A percentile compares a stretch with the other conserved stretches of the same genome.
Conservation (phyloP, 1,284 basidiomycete genomes). For the Cryptococcus sp. region DNA sequence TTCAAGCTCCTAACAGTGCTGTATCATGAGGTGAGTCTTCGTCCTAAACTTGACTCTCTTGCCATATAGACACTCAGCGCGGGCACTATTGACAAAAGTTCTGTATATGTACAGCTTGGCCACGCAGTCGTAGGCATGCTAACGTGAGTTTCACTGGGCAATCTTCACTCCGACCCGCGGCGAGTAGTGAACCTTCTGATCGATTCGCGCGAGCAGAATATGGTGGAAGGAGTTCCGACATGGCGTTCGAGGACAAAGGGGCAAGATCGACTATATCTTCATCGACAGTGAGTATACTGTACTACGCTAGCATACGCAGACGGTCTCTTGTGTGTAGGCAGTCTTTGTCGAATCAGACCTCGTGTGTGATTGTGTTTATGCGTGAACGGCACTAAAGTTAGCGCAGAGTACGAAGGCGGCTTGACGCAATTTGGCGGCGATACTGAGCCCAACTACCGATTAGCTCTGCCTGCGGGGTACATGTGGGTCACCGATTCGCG, state of each 20-base stretch:
- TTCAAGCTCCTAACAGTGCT: slow-evolving; percentile 42
- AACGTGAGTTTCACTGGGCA: slow-evolving; percentile 24
- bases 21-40: slow-evolving; percentile 34
- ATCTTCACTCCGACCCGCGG: no score
- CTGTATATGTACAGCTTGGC: no score
- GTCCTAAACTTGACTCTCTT: no score
- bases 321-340: no score
- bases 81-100: no score
- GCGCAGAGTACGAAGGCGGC: slow-evolving; percentile 24
- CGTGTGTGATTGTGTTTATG: no score
- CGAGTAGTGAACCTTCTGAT: no score
- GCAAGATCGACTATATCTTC: slow-evolving; percentile 16
- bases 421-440: slow-evolving; percentile 16
- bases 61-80: no score
- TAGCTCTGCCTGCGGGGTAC: slow-evolving; percentile 39
- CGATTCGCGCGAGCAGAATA: neutral
- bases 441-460: slow-evolving; percentile 9
- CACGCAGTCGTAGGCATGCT: slow-evolving; percentile 37
- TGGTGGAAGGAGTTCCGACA: slow-evolving; percentile 8
- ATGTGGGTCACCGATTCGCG: no score
- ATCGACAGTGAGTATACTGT: slow-evolving; percentile 26
- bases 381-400: no score
- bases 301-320: no score
- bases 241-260: slow-evolving; percentile 10
- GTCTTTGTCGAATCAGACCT: no score